A percentile compares a stretch with the other conserved stretches of the same genome.
These are phyloP conservation scores for Suhomyces bribrorum DNA, from an alignment of 1,139 yeast species.

Conservation along the genomic window DNA sequence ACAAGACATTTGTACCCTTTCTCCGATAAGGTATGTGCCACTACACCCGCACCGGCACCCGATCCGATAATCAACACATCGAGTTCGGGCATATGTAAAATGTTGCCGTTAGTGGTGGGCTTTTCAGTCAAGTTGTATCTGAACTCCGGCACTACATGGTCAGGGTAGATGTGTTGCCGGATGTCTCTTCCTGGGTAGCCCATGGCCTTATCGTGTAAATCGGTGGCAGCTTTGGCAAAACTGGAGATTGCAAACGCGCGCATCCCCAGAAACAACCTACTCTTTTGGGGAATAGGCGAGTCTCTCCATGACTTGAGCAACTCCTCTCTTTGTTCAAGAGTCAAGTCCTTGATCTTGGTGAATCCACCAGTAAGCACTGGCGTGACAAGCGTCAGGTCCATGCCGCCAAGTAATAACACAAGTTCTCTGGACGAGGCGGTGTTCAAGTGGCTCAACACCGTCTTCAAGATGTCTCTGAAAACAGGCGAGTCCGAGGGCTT, in stretches of 20 bases:
- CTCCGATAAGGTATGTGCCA: slow-evolving; percentile 49
- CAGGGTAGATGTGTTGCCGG: slow-evolving; percentile 33
- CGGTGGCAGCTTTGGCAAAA: slow-evolving; percentile 30
- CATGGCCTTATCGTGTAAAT: slow-evolving; percentile 36
- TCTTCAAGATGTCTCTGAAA: slow-evolving; percentile 20
- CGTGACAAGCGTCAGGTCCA: slow-evolving; percentile 37
- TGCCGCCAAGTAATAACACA: slow-evolving; percentile 15
- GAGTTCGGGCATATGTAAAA: slow-evolving; percentile 38
- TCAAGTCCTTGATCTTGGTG: slow-evolving; percentile 41
- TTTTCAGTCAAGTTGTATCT: slow-evolving; percentile 35
- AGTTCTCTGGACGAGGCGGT: slow-evolving; percentile 20
- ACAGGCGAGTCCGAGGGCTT: slow-evolving; percentile 36
- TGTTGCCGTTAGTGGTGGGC: slow-evolving; percentile 33
- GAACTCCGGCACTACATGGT: slow-evolving; percentile 27
- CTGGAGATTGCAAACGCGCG: slow-evolving; percentile 25
- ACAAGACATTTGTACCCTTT: slow-evolving; percentile 50
- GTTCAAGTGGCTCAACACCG: background rate
- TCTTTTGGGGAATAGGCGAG: slow-evolving; percentile 32
- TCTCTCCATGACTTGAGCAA: slow-evolving; percentile 41
- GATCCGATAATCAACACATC: slow-evolving; percentile 57
- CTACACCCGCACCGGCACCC: slow-evolving; percentile 62
- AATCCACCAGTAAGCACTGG: slow-evolving; percentile 39
- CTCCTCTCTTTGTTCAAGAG: slow-evolving; percentile 28
- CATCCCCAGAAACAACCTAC: slow-evolving; percentile 33
- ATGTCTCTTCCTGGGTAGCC: slow-evolving; percentile 38